Percentiles rank a stretch among this genome's conserved stretches.
Conservation (phyloP, 1,284 basidiomycete genomes). For the Ceratobasidium sp. region DNA sequence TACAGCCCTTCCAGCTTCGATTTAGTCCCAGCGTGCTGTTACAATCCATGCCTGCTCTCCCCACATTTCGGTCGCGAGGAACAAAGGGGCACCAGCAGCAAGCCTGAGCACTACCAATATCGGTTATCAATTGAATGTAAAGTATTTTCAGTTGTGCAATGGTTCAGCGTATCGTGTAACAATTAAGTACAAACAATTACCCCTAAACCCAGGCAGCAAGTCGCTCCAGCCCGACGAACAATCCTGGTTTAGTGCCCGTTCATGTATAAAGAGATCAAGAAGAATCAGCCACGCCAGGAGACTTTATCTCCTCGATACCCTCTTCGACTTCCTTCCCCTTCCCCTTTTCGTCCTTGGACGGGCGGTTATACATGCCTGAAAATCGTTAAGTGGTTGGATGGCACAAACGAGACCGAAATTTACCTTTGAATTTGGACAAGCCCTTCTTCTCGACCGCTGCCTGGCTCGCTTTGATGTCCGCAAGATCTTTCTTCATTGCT, state of each 20-base stretch:
- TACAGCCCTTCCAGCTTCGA: not conserved
- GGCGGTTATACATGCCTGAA: conserved; percentile 32
- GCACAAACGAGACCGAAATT: not conserved
- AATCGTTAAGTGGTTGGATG: not conserved
- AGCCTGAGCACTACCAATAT: too few species aligned
- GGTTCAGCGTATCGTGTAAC: not conserved
- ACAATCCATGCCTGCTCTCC: too few species aligned
- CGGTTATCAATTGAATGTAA: not conserved
- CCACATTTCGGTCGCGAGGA: too few species aligned
- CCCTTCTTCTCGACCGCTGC: conserved; percentile 67
- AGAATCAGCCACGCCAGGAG: conserved; percentile 30
- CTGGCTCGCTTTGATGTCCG: conserved; percentile 64
- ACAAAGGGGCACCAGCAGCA: too few species aligned
- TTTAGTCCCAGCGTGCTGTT: too few species aligned
- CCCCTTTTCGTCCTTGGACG: conserved; percentile 18
- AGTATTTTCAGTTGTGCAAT: not conserved
- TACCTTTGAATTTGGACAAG: conserved; percentile 79
- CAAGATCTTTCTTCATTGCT: conserved; percentile 65
- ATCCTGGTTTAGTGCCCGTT: not conserved
- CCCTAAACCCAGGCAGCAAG: conserved; percentile 5
- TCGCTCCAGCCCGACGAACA: not conserved
- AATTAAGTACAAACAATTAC: not conserved
- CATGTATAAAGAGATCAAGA: conserved; percentile 4
- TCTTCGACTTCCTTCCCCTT: conserved; percentile 20
- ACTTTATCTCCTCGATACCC: conserved; percentile 28